Evolutionary conservation across 2,329 filamentous ascomycete species (phyloP).

Genomic region (Remersonia thermophila): DNA sequence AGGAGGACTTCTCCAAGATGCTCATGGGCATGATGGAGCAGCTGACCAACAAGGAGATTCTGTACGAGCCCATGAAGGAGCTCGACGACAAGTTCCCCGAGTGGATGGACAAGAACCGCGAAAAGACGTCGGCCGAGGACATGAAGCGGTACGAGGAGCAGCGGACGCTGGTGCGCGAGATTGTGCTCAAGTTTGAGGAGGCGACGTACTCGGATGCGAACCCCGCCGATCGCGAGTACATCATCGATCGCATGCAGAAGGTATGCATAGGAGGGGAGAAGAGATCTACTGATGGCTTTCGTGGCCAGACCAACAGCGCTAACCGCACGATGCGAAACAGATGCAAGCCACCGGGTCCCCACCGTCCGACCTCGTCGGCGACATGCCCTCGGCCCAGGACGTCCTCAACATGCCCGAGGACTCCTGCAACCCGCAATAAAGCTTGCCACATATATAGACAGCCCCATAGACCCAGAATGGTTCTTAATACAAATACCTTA

Average conservation of each 20-base stretch:
- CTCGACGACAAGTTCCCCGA: constrained; percentile 80
- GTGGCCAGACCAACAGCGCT: too few species aligned
- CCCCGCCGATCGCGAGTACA: constrained; percentile 71
- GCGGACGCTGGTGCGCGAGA: constrained; percentile 66
- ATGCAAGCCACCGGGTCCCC: constrained; percentile 95
- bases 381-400: constrained; percentile 75
- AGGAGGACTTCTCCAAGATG: constrained; percentile 90
- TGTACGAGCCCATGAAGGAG: constrained; percentile 99
- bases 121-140: constrained; percentile 55
- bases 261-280: constrained; percentile 42
- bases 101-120: constrained; percentile 73
- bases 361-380: constrained; percentile 79
- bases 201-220: constrained; percentile 72
- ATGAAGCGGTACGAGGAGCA: constrained; percentile 72
- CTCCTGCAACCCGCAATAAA: constrained; percentile 47
- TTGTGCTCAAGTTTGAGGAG: constrained; percentile 80
- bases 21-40: constrained; percentile 98
- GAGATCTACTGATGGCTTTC: too few species aligned
- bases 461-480: too few species aligned
- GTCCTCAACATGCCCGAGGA: constrained; percentile 49
- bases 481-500: too few species aligned
- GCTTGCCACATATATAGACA: too few species aligned
- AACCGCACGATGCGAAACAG: constrained; percentile 30
- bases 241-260: constrained; percentile 97
- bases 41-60: constrained; percentile 91